Evolutionary conservation across 208 protist genomes (phyloP).

Genomic region (Trypanosoma congolense): DNA sequence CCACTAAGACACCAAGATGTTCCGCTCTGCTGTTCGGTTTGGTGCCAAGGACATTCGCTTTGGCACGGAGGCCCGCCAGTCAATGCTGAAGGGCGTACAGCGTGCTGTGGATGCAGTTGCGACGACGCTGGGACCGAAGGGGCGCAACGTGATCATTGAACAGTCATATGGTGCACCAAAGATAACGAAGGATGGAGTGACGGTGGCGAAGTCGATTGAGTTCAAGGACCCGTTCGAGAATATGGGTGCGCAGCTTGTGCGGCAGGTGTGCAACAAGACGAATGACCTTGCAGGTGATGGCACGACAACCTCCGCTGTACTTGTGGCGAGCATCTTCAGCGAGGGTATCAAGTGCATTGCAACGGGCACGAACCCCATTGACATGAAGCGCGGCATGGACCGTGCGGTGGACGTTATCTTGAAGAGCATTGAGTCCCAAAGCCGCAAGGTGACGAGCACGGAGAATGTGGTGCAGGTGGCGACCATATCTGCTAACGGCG

Average conservation of each 20-base stretch:
- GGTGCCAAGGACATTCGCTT: slow-evolving; percentile 95
- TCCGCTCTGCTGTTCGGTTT: slow-evolving; percentile 43
- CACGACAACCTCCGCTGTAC: slow-evolving; percentile 99
- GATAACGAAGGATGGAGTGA: slow-evolving; percentile 99
- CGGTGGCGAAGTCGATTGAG: slow-evolving; percentile 98
- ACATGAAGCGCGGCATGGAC: slow-evolving; percentile 98
- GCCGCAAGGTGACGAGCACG: slow-evolving; percentile 92
- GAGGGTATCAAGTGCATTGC: slow-evolving; percentile 97
- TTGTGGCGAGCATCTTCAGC: slow-evolving; percentile 96
- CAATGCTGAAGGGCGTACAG: slow-evolving; percentile 95
- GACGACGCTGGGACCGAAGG: slow-evolving; percentile 98
- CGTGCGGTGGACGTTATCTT: slow-evolving; percentile 91
- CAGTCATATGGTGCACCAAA: slow-evolving; percentile 96
- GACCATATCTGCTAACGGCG: slow-evolving; percentile 99
- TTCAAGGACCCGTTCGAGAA: slow-evolving; percentile 97
- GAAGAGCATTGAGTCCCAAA: slow-evolving; percentile 82
- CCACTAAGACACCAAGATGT: slow-evolving; percentile 23
- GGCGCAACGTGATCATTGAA: slow-evolving; percentile 98
- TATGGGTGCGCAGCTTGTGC: slow-evolving; percentile 97
- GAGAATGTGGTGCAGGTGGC: slow-evolving; percentile 97
- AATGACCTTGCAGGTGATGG: slow-evolving; percentile 98
- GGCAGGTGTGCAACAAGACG: slow-evolving; percentile 96
- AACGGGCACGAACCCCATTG: slow-evolving; percentile 98
- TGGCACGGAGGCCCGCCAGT: slow-evolving; percentile 85
- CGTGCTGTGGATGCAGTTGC: slow-evolving; percentile 95